Conservation (phyloP, 768 basidiomycete species). For the Rhizopogon rudus region DNA sequence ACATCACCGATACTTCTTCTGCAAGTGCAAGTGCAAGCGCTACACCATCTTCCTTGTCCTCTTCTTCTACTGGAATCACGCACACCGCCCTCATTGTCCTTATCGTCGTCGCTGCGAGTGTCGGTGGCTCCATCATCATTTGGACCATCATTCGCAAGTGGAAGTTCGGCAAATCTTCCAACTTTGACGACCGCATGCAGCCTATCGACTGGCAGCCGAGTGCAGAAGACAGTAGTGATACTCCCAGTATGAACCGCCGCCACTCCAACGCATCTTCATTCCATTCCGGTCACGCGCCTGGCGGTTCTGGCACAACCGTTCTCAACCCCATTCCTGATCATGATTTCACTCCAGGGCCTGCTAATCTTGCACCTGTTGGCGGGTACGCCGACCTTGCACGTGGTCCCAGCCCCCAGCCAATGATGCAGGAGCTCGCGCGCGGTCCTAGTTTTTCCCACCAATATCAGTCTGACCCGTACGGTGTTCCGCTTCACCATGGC, state of each 20-base stretch:
- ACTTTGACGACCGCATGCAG: constrained; percentile 79
- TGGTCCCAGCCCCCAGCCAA: constrained; percentile 64
- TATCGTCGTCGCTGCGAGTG: constrained; percentile 61
- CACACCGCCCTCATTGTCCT: constrained; percentile 51
- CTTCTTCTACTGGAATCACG: constrained; percentile 33
- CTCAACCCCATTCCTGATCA: constrained; percentile 59
- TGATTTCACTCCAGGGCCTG: constrained; percentile 67
- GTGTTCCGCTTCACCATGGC: constrained; percentile 58
- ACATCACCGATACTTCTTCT: constrained; percentile 12
- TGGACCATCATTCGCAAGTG: constrained; percentile 94
- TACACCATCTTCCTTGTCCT: constrained; percentile 15
- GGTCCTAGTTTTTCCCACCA: constrained; percentile 38
- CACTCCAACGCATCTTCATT: constrained; percentile 65
- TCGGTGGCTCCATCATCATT: constrained; percentile 65
- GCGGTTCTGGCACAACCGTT: constrained; percentile 21
- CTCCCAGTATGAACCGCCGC: constrained; percentile 44
- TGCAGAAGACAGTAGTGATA: constrained; percentile 35
- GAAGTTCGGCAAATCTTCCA: constrained; percentile 78
- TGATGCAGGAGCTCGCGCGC: constrained; percentile 36
- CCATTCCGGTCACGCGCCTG: constrained; percentile 41
- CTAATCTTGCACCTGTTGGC: constrained; percentile 59
- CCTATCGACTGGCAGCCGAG: constrained; percentile 88
- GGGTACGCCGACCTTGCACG: constrained; percentile 82
- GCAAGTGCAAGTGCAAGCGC: constrained; percentile 17
- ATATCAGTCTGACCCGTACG: constrained; percentile 45